phyloP scores from a whole-genome alignment of 176 grass and related monocot genomes.

The sorghum (Sorghum bicolor) region Sorghum_bicolor_NCBIv3 NC_012878.2:53725001-53725500 shows the following conservation, averaged over 20 bases:
- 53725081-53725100: not conserved
- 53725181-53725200: slow-evolving; percentile 2
- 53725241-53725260: slow-evolving; percentile 12
- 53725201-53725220: not conserved
- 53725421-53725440: slow-evolving; percentile 40
- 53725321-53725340: slow-evolving; percentile 79
- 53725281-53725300: slow-evolving; percentile 93
- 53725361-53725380: slow-evolving; percentile 75
- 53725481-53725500: slow-evolving; percentile 52
- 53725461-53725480: slow-evolving; percentile 54
- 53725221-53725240: not conserved
- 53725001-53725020: not conserved
- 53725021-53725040: not conserved
- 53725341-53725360: slow-evolving; percentile 83
- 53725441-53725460: slow-evolving; percentile 43
- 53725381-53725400: slow-evolving; percentile 57
- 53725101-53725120: not conserved
- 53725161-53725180: not conserved
- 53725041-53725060: not conserved
- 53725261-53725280: slow-evolving; percentile 89
- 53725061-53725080: not conserved
- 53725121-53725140: not conserved
- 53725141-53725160: not conserved
- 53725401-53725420: slow-evolving; percentile 53
- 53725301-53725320: slow-evolving; percentile 80